Conservation (phyloP, 78 protist species). For the Parvularia atlantis region DNA sequence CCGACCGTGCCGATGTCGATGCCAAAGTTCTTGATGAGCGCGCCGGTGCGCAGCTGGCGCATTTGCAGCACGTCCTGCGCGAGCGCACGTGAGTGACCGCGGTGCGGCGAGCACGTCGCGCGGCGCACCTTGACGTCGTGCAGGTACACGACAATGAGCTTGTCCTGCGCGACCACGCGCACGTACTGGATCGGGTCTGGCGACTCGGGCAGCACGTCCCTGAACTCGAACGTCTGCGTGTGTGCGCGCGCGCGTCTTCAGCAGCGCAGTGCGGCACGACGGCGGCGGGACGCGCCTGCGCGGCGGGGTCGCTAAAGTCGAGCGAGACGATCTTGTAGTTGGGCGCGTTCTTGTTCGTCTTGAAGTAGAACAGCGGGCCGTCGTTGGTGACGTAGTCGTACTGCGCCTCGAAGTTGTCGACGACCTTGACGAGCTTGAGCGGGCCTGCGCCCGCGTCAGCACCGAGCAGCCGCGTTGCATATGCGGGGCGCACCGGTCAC, state of each 20-base stretch:
- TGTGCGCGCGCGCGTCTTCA: no score
- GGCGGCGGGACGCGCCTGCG: neutral
- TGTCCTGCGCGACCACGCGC: neutral
- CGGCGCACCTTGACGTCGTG: slow-evolving; percentile 53
- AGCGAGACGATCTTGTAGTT: slow-evolving; percentile 34
- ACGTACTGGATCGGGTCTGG: slow-evolving; percentile 19
- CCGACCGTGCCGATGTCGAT: slow-evolving; percentile 7
- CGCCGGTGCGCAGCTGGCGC: neutral
- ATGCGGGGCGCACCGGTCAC: no score
- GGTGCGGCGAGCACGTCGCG: no score
- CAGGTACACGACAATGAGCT: slow-evolving; percentile 29
- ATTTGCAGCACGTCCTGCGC: neutral
- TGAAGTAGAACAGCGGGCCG: slow-evolving; percentile 45
- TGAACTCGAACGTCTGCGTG: neutral
- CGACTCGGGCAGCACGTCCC: slow-evolving; percentile 40
- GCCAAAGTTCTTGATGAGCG: neutral
- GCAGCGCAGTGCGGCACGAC: no score
- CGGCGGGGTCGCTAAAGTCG: neutral
- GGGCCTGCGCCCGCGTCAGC: no score
- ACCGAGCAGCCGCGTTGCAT: no score
- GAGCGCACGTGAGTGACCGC: no score
- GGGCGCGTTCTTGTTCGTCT: slow-evolving; percentile 63
- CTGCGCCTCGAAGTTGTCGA: slow-evolving; percentile 42
- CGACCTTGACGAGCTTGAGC: neutral
- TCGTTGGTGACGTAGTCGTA: slow-evolving; percentile 61